phyloP scores from a whole-genome alignment of 1,284 basidiomycete species.

The Papiliotrema terrestris region DNA sequence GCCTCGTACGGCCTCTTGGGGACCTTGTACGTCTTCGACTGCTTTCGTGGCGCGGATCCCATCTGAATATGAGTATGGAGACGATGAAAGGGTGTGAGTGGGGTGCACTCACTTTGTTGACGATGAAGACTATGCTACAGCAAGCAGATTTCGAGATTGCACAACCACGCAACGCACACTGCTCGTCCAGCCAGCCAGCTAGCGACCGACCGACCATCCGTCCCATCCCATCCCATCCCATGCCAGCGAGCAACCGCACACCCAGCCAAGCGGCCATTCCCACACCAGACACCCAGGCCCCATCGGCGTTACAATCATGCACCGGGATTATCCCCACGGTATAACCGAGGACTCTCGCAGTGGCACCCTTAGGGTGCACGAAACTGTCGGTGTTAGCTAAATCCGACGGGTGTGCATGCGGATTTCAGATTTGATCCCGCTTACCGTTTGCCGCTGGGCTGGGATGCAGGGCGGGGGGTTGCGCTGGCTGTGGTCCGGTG shows the following conservation, averaged over 20 bases:
- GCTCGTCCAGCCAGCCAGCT: neutral
- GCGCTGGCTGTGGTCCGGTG: neutral
- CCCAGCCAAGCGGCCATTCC: too few relatives aligned
- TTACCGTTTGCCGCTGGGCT: neutral
- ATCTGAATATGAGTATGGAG: neutral
- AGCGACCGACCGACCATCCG: neutral
- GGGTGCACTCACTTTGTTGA: conserved; percentile 13
- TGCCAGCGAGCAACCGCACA: too few relatives aligned
- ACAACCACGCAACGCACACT: too few relatives aligned
- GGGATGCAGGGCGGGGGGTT: neutral
- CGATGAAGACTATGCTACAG: conserved; percentile 5
- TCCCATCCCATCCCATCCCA: too few relatives aligned
- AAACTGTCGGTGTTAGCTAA: conserved; percentile 8
- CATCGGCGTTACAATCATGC: neutral
- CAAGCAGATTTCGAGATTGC: too few relatives aligned
- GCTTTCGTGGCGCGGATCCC: conserved; percentile 44
- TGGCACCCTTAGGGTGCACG: neutral
- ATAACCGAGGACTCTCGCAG: neutral
- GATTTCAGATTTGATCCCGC: conserved; percentile 4
- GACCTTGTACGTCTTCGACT: conserved; percentile 82
- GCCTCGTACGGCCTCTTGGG: conserved; percentile 96
- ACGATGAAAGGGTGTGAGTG: neutral
- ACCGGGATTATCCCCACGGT: too few relatives aligned
- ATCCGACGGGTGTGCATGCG: neutral
- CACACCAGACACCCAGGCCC: too few relatives aligned